A percentile compares a stretch with the other conserved stretches of the same genome.
Conservation (phyloP, 2,329 filamentous ascomycete genomes). For the Stachybotrys echinatus region DNA sequence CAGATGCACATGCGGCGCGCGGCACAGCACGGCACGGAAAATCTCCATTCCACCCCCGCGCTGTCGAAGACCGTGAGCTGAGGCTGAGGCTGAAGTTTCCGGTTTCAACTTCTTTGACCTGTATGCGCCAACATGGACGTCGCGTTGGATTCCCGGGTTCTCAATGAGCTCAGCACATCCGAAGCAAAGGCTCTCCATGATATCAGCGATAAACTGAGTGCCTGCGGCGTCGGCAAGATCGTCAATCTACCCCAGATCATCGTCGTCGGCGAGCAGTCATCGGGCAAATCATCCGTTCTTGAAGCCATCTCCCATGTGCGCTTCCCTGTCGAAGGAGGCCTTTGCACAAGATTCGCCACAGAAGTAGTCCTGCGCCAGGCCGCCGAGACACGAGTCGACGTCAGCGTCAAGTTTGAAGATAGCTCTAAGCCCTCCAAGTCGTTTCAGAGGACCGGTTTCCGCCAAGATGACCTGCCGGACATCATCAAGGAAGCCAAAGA, state of each 20-base stretch:
- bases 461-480: conserved; percentile 32
- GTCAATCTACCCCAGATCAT: conserved; percentile 49
- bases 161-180: neutral
- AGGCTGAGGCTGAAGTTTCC: too few relatives aligned
- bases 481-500: conserved; percentile 48
- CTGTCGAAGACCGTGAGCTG: too few relatives aligned
- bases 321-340: conserved; percentile 49
- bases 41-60: too few relatives aligned
- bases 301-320: conserved; percentile 58
- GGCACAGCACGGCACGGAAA: too few relatives aligned
- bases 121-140: neutral
- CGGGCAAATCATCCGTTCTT: conserved; percentile 60
- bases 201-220: conserved; percentile 45
- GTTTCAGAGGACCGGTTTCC: conserved; percentile 27
- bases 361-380: conserved; percentile 49
- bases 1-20: too few relatives aligned
- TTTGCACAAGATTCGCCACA: conserved; percentile 58
- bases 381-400: conserved; percentile 26
- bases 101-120: too few relatives aligned
- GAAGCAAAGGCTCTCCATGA: conserved; percentile 35
- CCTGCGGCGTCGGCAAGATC: conserved; percentile 40
- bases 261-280: conserved; percentile 55
- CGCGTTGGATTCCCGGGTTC: neutral
- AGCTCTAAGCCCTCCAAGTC: conserved; percentile 12
- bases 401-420: conserved; percentile 34